These are phyloP conservation scores for Candida sanyiensis DNA, from an alignment of 805 yeast genomes.

Conservation along the genomic window DNA sequence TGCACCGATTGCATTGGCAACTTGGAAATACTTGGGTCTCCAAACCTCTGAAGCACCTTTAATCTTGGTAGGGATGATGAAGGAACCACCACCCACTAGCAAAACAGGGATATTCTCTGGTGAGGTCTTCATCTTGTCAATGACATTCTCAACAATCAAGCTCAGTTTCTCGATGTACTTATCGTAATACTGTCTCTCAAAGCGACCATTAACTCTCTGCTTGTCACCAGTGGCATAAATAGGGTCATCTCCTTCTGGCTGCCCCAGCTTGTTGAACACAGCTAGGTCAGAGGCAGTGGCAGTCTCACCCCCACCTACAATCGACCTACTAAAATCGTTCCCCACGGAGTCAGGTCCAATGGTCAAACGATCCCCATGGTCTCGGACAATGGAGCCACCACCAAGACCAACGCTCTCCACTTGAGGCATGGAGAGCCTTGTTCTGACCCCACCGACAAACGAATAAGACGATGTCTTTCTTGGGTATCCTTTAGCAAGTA, in stretches of 20 bases:
- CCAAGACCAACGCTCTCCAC: constrained; percentile 47
- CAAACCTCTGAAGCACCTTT: constrained; percentile 40
- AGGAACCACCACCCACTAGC: constrained; percentile 48
- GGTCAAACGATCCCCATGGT: constrained; percentile 22
- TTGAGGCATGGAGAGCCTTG: constrained; percentile 46
- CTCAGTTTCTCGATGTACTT: constrained; percentile 36
- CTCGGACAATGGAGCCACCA: constrained; percentile 43
- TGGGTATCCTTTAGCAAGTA: constrained; percentile 42
- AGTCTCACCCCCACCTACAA: constrained; percentile 39
- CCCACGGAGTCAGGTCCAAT: constrained; percentile 50
- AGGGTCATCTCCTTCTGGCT: constrained; percentile 8
- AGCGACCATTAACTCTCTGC: constrained; percentile 23
- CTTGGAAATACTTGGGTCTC: constrained; percentile 38
- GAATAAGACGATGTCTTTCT: constrained; percentile 41
- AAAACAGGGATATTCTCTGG: constrained; percentile 41
- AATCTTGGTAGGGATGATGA: constrained; percentile 34
- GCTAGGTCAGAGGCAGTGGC: constrained; percentile 37
- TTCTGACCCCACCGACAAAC: constrained; percentile 42
- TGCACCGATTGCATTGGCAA: constrained; percentile 50
- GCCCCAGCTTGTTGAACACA: constrained; percentile 18
- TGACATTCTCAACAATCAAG: constrained; percentile 27
- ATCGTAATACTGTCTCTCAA: constrained; percentile 26
- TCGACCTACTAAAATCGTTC: constrained; percentile 30
- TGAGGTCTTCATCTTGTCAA: constrained; percentile 42
- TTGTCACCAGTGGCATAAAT: constrained; percentile 27